Percentiles rank a stretch among this genome's conserved stretches.
These are phyloP conservation scores for Sporopachydermia cereana DNA, from an alignment of 1,139 yeast species.

Conservation along the genomic window DNA sequence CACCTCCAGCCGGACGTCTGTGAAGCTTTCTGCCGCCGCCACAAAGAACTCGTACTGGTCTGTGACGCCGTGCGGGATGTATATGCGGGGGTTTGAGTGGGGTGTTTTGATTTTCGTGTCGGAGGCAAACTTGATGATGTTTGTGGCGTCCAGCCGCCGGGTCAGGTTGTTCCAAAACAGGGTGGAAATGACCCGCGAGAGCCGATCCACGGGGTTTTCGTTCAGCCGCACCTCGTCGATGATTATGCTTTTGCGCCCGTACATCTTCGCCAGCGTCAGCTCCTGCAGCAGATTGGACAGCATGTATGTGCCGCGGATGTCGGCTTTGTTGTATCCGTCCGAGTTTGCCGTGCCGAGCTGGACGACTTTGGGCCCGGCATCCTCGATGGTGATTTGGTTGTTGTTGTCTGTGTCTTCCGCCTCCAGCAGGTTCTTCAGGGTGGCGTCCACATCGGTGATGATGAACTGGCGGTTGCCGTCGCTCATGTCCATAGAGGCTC, in stretches of 20 bases:
- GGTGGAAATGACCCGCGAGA: conserved; percentile 61
- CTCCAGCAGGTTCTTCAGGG: conserved; percentile 55
- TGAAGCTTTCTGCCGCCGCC: conserved; percentile 40
- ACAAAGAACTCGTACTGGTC: conserved; percentile 68
- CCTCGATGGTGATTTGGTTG: conserved; percentile 85
- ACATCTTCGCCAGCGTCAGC: conserved; percentile 71
- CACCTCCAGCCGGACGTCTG: conserved; percentile 58
- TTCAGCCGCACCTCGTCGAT: conserved; percentile 74
- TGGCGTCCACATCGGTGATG: conserved; percentile 63
- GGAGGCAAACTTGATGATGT: conserved; percentile 47
- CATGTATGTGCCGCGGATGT: conserved; percentile 85
- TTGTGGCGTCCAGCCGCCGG: conserved; percentile 51
- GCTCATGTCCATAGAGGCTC: conserved; percentile 60
- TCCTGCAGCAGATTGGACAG: conserved; percentile 81
- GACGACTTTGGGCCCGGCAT: conserved; percentile 83
- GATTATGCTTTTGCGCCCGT: conserved; percentile 66
- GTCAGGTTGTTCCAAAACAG: conserved; percentile 80
- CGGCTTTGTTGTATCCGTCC: conserved; percentile 61
- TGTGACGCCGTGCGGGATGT: conserved; percentile 56
- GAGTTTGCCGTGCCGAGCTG: conserved; percentile 78
- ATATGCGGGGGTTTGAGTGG: conserved; percentile 56
- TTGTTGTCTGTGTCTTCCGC: conserved; percentile 83
- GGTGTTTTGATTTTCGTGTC: conserved; percentile 70
- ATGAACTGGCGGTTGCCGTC: conserved; percentile 43
- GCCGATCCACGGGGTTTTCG: conserved; percentile 78